phyloP scores from a whole-genome alignment of 2,329 filamentous ascomycete species.

The Tricladium varicosporioides region DNA sequence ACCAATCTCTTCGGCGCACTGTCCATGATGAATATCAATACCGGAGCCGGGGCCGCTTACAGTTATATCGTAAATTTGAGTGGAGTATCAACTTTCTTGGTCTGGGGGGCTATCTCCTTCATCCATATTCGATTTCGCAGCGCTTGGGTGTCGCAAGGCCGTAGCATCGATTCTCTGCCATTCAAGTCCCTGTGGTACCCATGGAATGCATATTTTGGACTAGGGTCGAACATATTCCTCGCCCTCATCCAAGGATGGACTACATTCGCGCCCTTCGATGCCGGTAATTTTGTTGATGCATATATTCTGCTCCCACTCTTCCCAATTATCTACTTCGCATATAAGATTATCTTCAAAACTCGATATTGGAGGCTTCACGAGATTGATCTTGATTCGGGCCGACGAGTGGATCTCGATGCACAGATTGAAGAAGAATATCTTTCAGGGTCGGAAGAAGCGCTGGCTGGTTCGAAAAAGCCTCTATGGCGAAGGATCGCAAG shows the following conservation, averaged over 20 bases:
- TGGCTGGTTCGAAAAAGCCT: background rate
- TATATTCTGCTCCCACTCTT: slow-evolving; percentile 62
- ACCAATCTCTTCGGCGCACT: slow-evolving; percentile 69
- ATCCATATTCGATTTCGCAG: slow-evolving; percentile 70
- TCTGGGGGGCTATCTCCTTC: slow-evolving; percentile 69
- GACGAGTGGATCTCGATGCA: slow-evolving; percentile 52
- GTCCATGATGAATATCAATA: slow-evolving; percentile 73
- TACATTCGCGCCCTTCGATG: slow-evolving; percentile 55
- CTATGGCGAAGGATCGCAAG: background rate
- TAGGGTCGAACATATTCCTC: slow-evolving; percentile 56
- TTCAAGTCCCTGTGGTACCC: slow-evolving; percentile 55
- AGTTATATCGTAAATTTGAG: slow-evolving; percentile 68
- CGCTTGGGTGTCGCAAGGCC: slow-evolving; percentile 59
- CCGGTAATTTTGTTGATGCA: slow-evolving; percentile 59
- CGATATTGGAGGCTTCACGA: slow-evolving; percentile 48
- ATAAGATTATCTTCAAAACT: slow-evolving; percentile 55
- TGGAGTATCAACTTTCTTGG: slow-evolving; percentile 69
- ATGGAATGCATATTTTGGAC: slow-evolving; percentile 57
- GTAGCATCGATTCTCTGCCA: slow-evolving; percentile 51
- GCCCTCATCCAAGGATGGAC: slow-evolving; percentile 62
- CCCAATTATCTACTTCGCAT: slow-evolving; percentile 52
- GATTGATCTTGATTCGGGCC: slow-evolving; percentile 56
- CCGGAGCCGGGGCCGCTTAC: slow-evolving; percentile 64
- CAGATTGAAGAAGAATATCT: slow-evolving; percentile 8
- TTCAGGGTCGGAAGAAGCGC: slow-evolving; percentile 1